phyloP scores from a whole-genome alignment of 2,329 filamentous ascomycete species.

The Trichophaea hybrida region DNA sequence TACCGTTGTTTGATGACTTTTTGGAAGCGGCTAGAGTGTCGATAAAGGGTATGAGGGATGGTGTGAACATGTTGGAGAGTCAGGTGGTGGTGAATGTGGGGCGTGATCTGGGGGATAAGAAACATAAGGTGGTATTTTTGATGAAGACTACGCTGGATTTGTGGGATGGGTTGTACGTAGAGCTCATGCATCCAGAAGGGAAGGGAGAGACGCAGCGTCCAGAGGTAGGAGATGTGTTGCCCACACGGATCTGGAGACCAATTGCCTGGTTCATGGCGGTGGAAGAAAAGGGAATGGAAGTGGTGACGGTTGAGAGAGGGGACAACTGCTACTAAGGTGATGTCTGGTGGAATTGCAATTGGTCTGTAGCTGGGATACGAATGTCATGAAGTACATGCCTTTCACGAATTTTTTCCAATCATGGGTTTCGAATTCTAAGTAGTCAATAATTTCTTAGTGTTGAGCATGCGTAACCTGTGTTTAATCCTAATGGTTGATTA shows the following conservation, averaged over 20 bases:
- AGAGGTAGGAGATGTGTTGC: conserved; percentile 2
- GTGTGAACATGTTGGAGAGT: conserved; percentile 11
- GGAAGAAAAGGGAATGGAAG: conserved; percentile 5
- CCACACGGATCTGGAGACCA: background rate
- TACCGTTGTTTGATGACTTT: background rate
- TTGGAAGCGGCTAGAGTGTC: background rate
- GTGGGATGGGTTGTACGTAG: conserved; percentile 34
- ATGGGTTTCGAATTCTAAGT: no score
- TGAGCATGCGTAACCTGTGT: no score
- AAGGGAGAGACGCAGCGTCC: conserved; percentile 25
- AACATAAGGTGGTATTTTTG: conserved; percentile 80
- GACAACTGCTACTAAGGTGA: background rate
- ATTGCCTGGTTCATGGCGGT: background rate
- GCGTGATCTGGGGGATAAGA: conserved; percentile 70
- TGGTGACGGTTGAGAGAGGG: background rate
- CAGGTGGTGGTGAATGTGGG: conserved; percentile 77
- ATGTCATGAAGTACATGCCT: no score
- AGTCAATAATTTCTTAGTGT: no score
- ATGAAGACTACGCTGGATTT: conserved; percentile 69
- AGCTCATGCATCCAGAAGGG: conserved; percentile 28
- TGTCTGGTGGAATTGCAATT: background rate
- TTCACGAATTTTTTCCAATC: no score
- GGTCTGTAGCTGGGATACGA: background rate
- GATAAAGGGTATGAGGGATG: background rate
- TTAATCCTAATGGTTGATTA: no score